Conservation (phyloP, 2,329 filamentous ascomycete genomes). For the Paracamarosporium sp. region DNA sequence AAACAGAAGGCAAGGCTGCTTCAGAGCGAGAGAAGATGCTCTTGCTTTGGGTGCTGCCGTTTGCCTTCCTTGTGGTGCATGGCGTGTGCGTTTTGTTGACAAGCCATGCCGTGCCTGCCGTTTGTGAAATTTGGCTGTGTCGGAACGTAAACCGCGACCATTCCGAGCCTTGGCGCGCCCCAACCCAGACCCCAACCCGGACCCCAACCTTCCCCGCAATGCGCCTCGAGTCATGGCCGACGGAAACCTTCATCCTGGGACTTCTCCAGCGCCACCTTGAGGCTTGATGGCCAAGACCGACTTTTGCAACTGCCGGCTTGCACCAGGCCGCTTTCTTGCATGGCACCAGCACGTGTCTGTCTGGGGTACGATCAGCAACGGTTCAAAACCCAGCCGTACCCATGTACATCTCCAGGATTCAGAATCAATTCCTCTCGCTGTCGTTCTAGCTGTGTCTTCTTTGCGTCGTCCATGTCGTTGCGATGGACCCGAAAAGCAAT, state of each 20-base stretch:
- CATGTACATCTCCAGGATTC: neutral
- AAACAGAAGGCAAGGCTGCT: neutral
- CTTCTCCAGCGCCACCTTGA: neutral
- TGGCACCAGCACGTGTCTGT: neutral
- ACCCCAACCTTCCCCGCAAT: slow-evolving; percentile 3
- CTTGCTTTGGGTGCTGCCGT: neutral
- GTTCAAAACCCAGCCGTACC: neutral
- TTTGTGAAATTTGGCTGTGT: neutral
- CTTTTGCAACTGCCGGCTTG: slow-evolving; percentile 1
- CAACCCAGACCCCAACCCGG: neutral
- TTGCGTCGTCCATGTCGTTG: neutral
- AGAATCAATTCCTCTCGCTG: neutral
- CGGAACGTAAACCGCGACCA: slow-evolving; percentile 2
- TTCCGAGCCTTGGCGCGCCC: slow-evolving; percentile 6
- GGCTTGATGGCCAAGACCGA: neutral
- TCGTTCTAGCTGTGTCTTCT: neutral
- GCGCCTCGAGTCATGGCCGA: neutral
- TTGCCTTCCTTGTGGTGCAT: slow-evolving; percentile 1
- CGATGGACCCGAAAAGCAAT: slow-evolving; percentile 29
- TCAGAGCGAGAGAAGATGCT: slow-evolving; percentile 1
- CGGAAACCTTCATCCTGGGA: neutral
- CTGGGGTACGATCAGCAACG: neutral
- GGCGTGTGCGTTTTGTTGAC: neutral
- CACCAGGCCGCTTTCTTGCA: slow-evolving; percentile 1
- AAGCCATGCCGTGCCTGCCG: neutral